These are phyloP conservation scores for Chytriomyces sp. DNA, from an alignment of 192 early-diverging fungal species.

Conservation along the genomic window DNA sequence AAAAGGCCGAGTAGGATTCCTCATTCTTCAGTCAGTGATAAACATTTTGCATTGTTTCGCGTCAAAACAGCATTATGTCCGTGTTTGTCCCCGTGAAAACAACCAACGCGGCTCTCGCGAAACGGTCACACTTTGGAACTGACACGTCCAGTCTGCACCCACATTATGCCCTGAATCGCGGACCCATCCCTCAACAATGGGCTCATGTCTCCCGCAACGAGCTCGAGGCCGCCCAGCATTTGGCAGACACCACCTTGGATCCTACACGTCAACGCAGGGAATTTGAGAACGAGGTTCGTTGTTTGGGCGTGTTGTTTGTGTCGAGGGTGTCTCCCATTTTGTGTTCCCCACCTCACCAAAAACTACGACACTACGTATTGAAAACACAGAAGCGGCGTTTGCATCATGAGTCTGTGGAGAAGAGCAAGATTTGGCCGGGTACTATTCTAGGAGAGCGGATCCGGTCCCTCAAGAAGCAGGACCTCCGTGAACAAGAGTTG, in stretches of 20 bases:
- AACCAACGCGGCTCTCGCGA: neutral
- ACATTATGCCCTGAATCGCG: neutral
- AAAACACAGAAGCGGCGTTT: constrained; percentile 6
- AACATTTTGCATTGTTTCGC: neutral
- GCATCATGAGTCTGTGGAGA: constrained; percentile 6
- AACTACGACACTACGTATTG: too few relatives aligned
- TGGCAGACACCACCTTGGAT: neutral
- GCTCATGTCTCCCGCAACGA: neutral
- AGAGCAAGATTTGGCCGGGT: constrained; percentile 12
- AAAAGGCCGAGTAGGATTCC: neutral
- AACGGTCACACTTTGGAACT: neutral
- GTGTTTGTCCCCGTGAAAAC: neutral
- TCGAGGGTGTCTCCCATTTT: too few relatives aligned
- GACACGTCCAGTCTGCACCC: neutral
- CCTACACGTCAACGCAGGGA: neutral
- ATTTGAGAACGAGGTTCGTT: constrained; percentile 2
- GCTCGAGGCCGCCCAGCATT: neutral
- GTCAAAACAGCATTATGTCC: constrained; percentile 11
- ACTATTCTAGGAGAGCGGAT: constrained; percentile 16
- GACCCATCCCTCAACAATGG: neutral
- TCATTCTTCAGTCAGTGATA: neutral
- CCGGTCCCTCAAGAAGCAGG: neutral
- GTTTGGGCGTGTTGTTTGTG: too few relatives aligned
- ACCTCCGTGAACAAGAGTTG: neutral
- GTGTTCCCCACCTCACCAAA: too few relatives aligned